Conservation (phyloP, 352 stramenopile species). For the Pythium monospermum region DNA sequence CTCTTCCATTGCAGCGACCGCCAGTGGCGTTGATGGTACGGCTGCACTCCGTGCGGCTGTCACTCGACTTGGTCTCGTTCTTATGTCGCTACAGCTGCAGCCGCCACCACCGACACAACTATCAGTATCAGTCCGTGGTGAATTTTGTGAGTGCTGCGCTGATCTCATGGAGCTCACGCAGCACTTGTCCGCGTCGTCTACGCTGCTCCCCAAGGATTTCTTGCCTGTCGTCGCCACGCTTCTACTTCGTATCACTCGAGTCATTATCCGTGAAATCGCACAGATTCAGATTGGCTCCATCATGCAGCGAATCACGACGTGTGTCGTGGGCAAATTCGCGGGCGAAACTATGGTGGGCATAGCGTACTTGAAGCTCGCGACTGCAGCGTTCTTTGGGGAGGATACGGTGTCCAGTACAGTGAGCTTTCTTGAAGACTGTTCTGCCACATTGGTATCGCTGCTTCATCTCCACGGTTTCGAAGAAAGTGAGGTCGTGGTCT, state of each 20-base stretch:
- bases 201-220: background rate
- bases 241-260: background rate
- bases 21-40: too few relatives aligned
- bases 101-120: background rate
- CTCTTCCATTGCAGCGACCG: too few relatives aligned
- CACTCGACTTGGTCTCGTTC: constrained; percentile 2
- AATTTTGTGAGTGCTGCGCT: background rate
- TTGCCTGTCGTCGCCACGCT: background rate
- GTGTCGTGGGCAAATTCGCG: background rate
- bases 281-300: background rate
- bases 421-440: background rate
- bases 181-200: background rate
- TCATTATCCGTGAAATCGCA: background rate
- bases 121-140: background rate
- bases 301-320: background rate
- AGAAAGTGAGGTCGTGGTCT: too few relatives aligned
- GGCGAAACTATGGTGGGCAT: background rate
- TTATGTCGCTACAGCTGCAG: background rate
- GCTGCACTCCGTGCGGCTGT: background rate
- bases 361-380: constrained; percentile 1
- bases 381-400: background rate
- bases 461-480: too few relatives aligned
- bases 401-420: background rate
- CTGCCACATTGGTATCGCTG: background rate
- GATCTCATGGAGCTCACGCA: background rate